Evolutionary conservation across 305 asterid species (phyloP).

Genomic region (Fraxinus paxiana): DNA sequence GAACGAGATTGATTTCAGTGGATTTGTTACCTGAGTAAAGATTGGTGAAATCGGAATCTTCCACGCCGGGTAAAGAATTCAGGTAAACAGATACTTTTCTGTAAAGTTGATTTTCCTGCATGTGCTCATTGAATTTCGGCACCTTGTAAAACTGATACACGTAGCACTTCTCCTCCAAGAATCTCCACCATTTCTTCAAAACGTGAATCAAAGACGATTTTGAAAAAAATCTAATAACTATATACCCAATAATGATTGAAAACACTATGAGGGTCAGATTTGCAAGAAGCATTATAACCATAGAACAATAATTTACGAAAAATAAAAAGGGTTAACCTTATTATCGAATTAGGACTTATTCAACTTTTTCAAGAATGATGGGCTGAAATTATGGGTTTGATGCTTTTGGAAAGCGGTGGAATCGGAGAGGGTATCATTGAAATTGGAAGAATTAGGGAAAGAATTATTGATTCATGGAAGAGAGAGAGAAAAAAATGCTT

Average conservation of each 20-base stretch:
- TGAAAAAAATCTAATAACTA: constrained; percentile 38
- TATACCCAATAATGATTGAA: constrained; percentile 24
- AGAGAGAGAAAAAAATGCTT: not conserved
- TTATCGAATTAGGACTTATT: not conserved
- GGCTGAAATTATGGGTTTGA: not conserved
- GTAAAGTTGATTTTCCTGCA: too few relatives aligned
- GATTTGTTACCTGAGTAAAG: constrained; percentile 6
- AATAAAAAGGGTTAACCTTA: not conserved
- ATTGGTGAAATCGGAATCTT: too few relatives aligned
- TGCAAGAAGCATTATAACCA: constrained; percentile 37
- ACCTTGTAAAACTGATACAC: too few relatives aligned
- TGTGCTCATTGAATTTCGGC: too few relatives aligned
- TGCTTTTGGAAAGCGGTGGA: constrained; percentile 3
- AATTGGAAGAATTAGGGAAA: not conserved
- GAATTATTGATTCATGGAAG: not conserved
- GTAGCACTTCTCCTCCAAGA: constrained; percentile 46
- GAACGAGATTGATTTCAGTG: constrained; percentile 57
- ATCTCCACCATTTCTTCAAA: constrained; percentile 42
- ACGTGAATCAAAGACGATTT: constrained; percentile 41
- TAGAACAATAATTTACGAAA: not conserved
- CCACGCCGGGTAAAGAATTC: too few relatives aligned
- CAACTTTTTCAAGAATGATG: not conserved
- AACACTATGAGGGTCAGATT: constrained; percentile 33
- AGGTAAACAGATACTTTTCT: too few relatives aligned
- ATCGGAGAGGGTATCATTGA: constrained; percentile 11